phyloP scores from a whole-genome alignment of 768 basidiomycete genomes.

The Crucibulum laeve region DNA sequence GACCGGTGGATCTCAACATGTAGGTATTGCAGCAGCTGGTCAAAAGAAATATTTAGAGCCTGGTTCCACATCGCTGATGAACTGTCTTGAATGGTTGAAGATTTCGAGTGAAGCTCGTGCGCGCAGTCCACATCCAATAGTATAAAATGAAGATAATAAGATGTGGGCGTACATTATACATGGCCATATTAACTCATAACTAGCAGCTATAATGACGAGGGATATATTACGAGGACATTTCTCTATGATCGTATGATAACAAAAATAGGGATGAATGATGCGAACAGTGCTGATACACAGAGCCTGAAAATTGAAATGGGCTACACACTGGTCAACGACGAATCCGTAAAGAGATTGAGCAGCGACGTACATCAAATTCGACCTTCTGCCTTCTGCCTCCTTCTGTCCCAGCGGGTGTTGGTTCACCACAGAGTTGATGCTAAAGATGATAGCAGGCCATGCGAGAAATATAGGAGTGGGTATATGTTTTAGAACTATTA shows the following conservation, averaged over 20 bases:
- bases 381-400: conserved; percentile 50
- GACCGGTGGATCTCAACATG: no score
- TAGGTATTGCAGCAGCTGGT: no score
- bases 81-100: no score
- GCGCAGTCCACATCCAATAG: no score
- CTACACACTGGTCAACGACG: conserved; percentile 2
- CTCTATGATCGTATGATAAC: conserved; percentile 28
- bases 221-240: background rate
- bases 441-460: conserved; percentile 66
- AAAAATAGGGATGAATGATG: conserved; percentile 48
- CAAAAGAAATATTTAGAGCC: no score
- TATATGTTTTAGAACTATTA: background rate
- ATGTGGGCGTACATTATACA: no score
- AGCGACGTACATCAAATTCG: conserved; percentile 54
- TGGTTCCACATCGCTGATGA: no score
- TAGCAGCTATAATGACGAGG: no score
- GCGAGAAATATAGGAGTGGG: conserved; percentile 57
- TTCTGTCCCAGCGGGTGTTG: conserved; percentile 68
- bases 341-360: background rate
- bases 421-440: conserved; percentile 57
- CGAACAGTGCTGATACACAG: conserved; percentile 40
- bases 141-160: no score
- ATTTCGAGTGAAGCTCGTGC: no score
- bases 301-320: conserved; percentile 25
- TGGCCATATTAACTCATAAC: no score